Conservation (phyloP, 495 filamentous ascomycete species). For the Massariosphaeria phaeospora region DNA sequence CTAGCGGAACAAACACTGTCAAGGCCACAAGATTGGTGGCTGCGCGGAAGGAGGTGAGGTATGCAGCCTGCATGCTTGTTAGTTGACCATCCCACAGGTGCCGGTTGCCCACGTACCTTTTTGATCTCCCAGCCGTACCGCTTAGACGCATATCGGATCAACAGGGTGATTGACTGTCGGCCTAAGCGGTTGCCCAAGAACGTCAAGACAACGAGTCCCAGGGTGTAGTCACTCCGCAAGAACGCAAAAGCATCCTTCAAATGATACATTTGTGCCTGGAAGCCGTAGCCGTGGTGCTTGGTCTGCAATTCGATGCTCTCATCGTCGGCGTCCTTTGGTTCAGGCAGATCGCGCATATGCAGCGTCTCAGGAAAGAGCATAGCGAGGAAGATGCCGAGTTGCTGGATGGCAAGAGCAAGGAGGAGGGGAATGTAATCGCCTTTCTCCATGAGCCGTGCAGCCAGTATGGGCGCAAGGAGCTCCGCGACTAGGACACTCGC, state of each 20-base stretch:
- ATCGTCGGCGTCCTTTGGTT: constrained; percentile 7
- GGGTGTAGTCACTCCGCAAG: constrained; percentile 37
- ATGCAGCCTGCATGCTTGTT: constrained; percentile 36
- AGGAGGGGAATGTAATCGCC: constrained; percentile 25
- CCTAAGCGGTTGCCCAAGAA: constrained; percentile 38
- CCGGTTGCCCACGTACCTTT: constrained; percentile 30
- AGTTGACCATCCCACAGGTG: not conserved
- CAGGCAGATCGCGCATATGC: constrained; percentile 25
- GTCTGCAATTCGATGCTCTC: not conserved
- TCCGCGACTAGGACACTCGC: constrained; percentile 23
- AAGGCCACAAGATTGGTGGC: constrained; percentile 38
- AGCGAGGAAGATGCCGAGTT: constrained; percentile 7
- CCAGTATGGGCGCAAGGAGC: constrained; percentile 22
- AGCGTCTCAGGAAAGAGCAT: constrained; percentile 27
- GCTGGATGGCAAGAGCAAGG: constrained; percentile 18
- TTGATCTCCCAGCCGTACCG: constrained; percentile 44
- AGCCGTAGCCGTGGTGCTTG: constrained; percentile 2
- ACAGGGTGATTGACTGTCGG: constrained; percentile 35
- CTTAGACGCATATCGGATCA: constrained; percentile 45
- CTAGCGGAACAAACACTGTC: constrained; percentile 37
- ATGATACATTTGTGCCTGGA: constrained; percentile 20
- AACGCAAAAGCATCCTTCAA: constrained; percentile 37
- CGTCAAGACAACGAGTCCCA: constrained; percentile 37
- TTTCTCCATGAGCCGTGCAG: constrained; percentile 22
- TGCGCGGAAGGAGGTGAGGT: constrained; percentile 43